Base-by-base conservation (phyloP, 441 rosid species). In the Viola pubescens region DNA sequence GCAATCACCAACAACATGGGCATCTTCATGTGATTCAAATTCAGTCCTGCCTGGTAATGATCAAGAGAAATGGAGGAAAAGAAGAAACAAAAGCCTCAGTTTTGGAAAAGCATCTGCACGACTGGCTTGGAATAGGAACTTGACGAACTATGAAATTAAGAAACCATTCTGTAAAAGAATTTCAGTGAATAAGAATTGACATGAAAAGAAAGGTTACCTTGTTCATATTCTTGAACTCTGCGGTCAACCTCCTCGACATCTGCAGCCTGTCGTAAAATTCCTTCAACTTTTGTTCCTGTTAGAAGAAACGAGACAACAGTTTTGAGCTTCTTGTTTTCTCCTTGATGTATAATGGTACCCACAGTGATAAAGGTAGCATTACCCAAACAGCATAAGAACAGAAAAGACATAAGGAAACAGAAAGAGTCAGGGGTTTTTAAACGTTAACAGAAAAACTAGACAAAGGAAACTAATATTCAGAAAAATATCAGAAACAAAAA, bases 1-100 rank as follows among this genome's bases (percentile, higher is more conserved):
- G 81, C 98, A 89, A 80, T 94, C 98, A 68, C 94, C 98, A 74
- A 94, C 73, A 77, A 94, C 94, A 75, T 94, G 97, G 65, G 97
- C 95, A 78, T 94, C 99, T 81, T 94, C 99, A 67, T 86, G 86
- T 67, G 82, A 48, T 71, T 73, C 75, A 77, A 94, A 94, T 74
- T 88, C 95, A 6, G 71, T 88, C 81, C 79, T 88, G 67, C 99
- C 99, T 94, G 78, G 38, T 40, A 76, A 45, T 34, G 53, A 48
- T 9, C 37, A 44, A 59, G 65, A 51, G 48, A 37, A 55, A 52
- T 6, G 9, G 56, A 59, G 60, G 12, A 63, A 42, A 61, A 61
- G 13, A 40, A 53, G 52, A 59, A 42, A 52, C 10, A 4, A 13
- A 57, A 73, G 62, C 67, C 60, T 61, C 55, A 70, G 48, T 63